Percentiles rank a stretch among this genome's conserved stretches.
phyloP scores from a whole-genome alignment of 345 rosid species.

The Pistacia atlantica region DNA sequence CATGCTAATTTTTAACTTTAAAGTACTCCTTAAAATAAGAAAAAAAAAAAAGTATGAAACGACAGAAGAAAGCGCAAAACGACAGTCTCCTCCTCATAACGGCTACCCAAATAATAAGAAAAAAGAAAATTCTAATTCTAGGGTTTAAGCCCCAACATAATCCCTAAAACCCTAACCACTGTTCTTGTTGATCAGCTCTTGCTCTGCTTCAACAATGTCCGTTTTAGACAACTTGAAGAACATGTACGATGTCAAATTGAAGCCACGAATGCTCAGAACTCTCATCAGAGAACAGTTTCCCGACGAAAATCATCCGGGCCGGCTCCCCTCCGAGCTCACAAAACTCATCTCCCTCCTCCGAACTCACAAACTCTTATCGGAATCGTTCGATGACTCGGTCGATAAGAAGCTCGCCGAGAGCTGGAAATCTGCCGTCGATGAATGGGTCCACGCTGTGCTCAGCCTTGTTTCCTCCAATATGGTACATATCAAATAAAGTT shows the following conservation, averaged over 20 bases:
- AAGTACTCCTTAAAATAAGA: too few species aligned
- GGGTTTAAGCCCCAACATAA: not conserved
- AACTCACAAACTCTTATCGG: slow-evolving; percentile 60
- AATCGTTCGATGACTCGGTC: slow-evolving; percentile 28
- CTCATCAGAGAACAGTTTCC: slow-evolving; percentile 61
- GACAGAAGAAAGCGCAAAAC: not conserved
- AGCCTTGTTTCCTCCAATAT: slow-evolving; percentile 46
- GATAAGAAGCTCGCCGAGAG: slow-evolving; percentile 38
- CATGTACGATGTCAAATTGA: slow-evolving; percentile 57
- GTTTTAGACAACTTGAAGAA: slow-evolving; percentile 40
- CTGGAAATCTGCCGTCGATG: slow-evolving; percentile 73
- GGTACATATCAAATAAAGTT: slow-evolving; percentile 35
- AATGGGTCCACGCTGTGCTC: slow-evolving; percentile 59
- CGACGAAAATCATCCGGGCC: slow-evolving; percentile 53
- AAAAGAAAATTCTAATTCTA: too few species aligned
- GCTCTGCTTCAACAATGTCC: slow-evolving; percentile 33
- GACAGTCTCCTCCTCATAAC: not conserved
- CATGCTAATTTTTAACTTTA: too few species aligned
- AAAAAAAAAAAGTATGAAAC: too few species aligned
- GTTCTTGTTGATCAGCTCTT: not conserved
- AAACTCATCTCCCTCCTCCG: slow-evolving; percentile 43
- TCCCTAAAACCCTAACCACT: not conserved
- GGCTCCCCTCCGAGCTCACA: slow-evolving; percentile 40
- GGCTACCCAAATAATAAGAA: too few species aligned
- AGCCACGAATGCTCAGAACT: slow-evolving; percentile 58